phyloP scores from a whole-genome alignment of 176 grass and related monocot species.

The Carex pumila region DNA sequence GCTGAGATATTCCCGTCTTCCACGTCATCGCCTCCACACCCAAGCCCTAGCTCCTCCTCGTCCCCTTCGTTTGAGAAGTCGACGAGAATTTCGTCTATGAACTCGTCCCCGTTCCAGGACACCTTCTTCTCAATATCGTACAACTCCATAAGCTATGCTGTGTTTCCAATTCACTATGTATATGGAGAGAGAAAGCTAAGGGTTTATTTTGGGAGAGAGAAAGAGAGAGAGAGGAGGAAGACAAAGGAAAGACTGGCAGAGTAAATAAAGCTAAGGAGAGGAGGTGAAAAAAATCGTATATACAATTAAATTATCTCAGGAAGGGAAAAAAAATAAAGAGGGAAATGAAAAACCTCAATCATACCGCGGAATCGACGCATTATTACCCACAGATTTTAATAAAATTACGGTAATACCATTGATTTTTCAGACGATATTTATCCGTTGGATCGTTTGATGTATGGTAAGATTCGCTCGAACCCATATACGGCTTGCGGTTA shows the following conservation, averaged over 20 bases:
- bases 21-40: background rate
- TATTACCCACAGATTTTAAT: background rate
- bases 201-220: slow-evolving; percentile 44
- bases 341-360: background rate
- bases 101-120: slow-evolving; percentile 36
- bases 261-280: slow-evolving; percentile 59
- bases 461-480: background rate
- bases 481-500: background rate
- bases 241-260: slow-evolving; percentile 46
- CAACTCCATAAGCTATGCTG: slow-evolving; percentile 1
- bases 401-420: background rate
- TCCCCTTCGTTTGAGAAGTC: slow-evolving; percentile 62
- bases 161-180: slow-evolving; percentile 25
- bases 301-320: slow-evolving; percentile 19
- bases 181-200: slow-evolving; percentile 30
- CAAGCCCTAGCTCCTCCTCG: background rate
- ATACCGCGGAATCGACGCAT: background rate
- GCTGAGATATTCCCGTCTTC: slow-evolving; percentile 35
- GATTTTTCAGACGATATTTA: background rate
- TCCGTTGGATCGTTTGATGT: background rate
- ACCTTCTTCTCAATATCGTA: slow-evolving; percentile 46
- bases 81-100: slow-evolving; percentile 83
- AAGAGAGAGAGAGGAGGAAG: slow-evolving; percentile 29
- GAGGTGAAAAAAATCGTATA: slow-evolving; percentile 24
- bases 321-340: background rate